Percentiles rank a stretch among this genome's conserved stretches.
Evolutionary conservation across 1,284 basidiomycete genomes (phyloP).

Genomic region (Heterobasidion irregulare): DNA sequence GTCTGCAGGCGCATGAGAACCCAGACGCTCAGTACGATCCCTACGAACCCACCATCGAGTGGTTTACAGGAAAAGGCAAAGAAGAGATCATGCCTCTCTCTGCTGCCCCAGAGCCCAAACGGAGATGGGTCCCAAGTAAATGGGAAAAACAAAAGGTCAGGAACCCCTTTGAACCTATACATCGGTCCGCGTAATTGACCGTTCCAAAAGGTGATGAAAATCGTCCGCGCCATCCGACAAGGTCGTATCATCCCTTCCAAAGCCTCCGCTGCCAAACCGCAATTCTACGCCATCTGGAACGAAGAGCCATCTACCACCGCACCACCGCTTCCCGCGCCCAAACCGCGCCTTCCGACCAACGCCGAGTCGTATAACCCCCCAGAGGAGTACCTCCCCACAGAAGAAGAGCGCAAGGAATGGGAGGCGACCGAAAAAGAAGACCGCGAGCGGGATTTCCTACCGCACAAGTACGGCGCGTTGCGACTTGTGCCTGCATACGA

Average conservation of each 20-base stretch:
- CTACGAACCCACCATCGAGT: conserved; percentile 91
- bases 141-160: conserved; percentile 98
- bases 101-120: conserved; percentile 90
- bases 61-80: conserved; percentile 96
- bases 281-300: conserved; percentile 90
- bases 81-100: conserved; percentile 92
- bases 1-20: conserved; percentile 86
- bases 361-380: conserved; percentile 98
- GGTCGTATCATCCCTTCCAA: conserved; percentile 89
- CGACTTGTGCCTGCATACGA: conserved; percentile 91
- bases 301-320: conserved; percentile 55
- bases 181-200: not conserved
- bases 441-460: conserved; percentile 85
- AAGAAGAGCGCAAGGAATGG: conserved; percentile 81
- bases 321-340: conserved; percentile 90
- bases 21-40: conserved; percentile 88
- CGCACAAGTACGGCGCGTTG: conserved; percentile 80
- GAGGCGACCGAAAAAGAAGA: conserved; percentile 85
- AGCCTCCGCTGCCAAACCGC: conserved; percentile 58
- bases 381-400: conserved; percentile 92
- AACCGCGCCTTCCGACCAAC: conserved; percentile 83
- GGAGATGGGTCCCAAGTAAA: conserved; percentile 95
- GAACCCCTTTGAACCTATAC: not conserved
- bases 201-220: conserved; percentile 86
- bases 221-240: conserved; percentile 95